phyloP scores from a whole-genome alignment of 129 eudicot species.

The Centrapalus pauciflorus region DNA sequence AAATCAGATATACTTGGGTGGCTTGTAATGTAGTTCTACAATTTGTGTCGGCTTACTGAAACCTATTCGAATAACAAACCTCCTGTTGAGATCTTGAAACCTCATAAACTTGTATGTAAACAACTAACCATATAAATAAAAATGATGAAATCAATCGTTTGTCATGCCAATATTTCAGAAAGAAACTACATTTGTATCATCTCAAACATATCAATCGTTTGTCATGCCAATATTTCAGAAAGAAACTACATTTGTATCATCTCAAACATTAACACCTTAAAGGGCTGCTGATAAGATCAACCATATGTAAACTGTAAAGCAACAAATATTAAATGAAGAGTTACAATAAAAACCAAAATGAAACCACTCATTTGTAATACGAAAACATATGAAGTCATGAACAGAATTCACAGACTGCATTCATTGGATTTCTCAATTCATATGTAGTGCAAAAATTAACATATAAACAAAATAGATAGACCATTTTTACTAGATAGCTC shows the following conservation, averaged over 20 bases:
- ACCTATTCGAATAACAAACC: background rate
- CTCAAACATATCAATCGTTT: background rate
- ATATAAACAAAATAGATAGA: background rate
- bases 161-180: background rate
- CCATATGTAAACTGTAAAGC: background rate
- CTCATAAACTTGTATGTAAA: too few species aligned
- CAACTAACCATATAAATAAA: background rate
- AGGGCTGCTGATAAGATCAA: background rate
- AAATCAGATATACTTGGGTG: too few species aligned
- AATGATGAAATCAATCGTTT: background rate
- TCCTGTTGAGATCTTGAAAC: background rate
- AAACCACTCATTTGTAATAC: background rate
- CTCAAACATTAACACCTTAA: background rate
- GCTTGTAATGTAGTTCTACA: too few species aligned
- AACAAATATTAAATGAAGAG: too few species aligned
- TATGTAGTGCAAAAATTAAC: too few species aligned
- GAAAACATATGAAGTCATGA: background rate
- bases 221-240: background rate
- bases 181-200: background rate
- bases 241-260: background rate
- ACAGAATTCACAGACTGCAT: too few species aligned
- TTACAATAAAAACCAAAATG: background rate
- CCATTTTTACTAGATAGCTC: constrained; percentile 2
- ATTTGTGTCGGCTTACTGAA: too few species aligned
- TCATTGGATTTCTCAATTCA: too few species aligned